Evolutionary conservation across 2,329 filamentous ascomycete genomes (phyloP).

Genomic region (Xylogone sp.): DNA sequence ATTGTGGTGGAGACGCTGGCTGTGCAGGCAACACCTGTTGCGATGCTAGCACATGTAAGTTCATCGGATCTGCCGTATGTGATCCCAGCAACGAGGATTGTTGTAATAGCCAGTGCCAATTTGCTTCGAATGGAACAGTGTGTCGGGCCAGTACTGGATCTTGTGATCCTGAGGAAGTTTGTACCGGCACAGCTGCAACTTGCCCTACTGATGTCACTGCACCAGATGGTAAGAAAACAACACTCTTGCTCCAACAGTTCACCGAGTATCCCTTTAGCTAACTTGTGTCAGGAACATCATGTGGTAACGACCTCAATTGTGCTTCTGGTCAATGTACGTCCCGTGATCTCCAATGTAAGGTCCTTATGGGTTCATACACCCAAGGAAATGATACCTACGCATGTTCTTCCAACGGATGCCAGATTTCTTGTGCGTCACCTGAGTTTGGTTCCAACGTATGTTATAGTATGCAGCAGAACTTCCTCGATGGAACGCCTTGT

Average conservation of each 20-base stretch:
- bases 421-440: conserved; percentile 69
- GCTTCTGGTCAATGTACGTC: conserved; percentile 94
- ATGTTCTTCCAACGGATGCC: conserved; percentile 71
- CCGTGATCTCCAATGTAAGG: conserved; percentile 83
- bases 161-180: conserved; percentile 85
- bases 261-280: conserved; percentile 8
- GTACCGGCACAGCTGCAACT: conserved; percentile 64
- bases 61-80: conserved; percentile 69
- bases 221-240: conserved; percentile 52
- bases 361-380: conserved; percentile 72
- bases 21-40: conserved; percentile 81
- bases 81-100: conserved; percentile 80
- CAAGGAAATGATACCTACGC: conserved; percentile 74
- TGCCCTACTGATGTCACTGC: conserved; percentile 73
- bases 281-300: conserved; percentile 46
- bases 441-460: conserved; percentile 63
- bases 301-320: conserved; percentile 62
- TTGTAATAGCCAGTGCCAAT: conserved; percentile 65
- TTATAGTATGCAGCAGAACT: conserved; percentile 80
- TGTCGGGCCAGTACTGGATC: conserved; percentile 76
- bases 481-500: conserved; percentile 87
- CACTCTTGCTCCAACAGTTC: neutral
- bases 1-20: conserved; percentile 74
- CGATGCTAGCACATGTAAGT: conserved; percentile 81
- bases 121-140: conserved; percentile 63